Evolutionary conservation across 2,329 filamentous ascomycete genomes (phyloP).

Genomic region (Xylaria sp.): DNA sequence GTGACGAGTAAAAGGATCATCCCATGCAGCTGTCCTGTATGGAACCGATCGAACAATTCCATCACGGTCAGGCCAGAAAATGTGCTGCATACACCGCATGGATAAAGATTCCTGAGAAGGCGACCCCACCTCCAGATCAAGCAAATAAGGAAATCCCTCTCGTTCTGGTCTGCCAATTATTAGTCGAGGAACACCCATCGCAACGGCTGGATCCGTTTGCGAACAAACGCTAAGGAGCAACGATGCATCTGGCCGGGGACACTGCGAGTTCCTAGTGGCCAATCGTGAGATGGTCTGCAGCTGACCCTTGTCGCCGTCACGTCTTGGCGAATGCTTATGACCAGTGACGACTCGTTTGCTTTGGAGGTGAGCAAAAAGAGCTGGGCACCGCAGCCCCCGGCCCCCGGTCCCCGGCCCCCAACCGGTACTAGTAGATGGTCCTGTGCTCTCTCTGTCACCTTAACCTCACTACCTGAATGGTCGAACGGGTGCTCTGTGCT

Average conservation of each 20-base stretch:
- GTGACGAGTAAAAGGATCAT: not conserved
- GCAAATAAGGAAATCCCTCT: constrained; percentile 28
- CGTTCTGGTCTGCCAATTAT: constrained; percentile 2
- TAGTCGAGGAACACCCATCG: constrained; percentile 22
- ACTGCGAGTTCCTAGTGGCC: constrained; percentile 26
- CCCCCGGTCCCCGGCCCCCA: constrained; percentile 23
- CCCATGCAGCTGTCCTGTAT: not conserved
- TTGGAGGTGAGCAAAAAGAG: constrained; percentile 25
- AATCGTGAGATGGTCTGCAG: constrained; percentile 30
- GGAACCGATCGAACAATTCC: constrained; percentile 26
- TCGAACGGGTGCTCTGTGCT: constrained; percentile 14
- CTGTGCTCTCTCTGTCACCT: constrained; percentile 20
- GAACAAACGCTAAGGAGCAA: constrained; percentile 14
- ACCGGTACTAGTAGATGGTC: too few relatives aligned
- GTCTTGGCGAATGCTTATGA: constrained; percentile 24
- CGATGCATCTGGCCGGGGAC: constrained; percentile 21
- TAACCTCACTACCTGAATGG: constrained; percentile 9
- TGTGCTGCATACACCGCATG: not conserved
- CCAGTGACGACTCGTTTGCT: constrained; percentile 32
- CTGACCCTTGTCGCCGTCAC: constrained; percentile 31
- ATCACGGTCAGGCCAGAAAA: constrained; percentile 16
- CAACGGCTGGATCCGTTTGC: constrained; percentile 26
- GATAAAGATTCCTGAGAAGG: constrained; percentile 7
- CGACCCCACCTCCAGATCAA: constrained; percentile 14
- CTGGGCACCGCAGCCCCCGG: constrained; percentile 6